Percentiles rank a stretch among this genome's conserved stretches.
Conservation (phyloP, 352 stramenopile genomes). For the Phytophthora kernoviae region DNA sequence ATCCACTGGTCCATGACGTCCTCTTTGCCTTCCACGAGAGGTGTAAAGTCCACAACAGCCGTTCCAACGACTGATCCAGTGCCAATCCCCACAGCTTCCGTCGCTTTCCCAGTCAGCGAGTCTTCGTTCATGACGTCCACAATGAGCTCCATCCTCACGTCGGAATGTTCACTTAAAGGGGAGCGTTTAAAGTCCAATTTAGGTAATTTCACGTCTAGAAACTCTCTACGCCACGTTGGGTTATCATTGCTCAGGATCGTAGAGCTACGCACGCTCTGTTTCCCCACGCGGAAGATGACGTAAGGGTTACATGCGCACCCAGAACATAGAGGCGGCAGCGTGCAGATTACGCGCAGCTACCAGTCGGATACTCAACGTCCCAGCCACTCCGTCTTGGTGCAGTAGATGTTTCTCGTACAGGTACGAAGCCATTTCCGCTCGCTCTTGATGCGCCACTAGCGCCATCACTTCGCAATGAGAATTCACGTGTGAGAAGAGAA, state of each 20-base stretch:
- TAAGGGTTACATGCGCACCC: slow-evolving; percentile 85
- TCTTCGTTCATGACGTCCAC: slow-evolving; percentile 87
- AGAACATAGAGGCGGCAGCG: slow-evolving; percentile 80
- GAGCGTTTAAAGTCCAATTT: slow-evolving; percentile 69
- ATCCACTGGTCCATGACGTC: slow-evolving; percentile 84
- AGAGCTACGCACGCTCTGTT: slow-evolving; percentile 66
- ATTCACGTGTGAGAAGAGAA: slow-evolving; percentile 7
- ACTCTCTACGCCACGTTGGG: slow-evolving; percentile 73
- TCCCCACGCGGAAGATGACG: slow-evolving; percentile 83
- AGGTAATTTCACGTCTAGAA: slow-evolving; percentile 75
- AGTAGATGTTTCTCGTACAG: slow-evolving; percentile 81
- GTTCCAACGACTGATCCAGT: slow-evolving; percentile 82
- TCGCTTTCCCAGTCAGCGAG: slow-evolving; percentile 75
- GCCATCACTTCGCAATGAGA: slow-evolving; percentile 31
- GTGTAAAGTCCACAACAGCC: slow-evolving; percentile 67
- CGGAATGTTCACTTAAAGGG: slow-evolving; percentile 66
- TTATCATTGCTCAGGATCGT: slow-evolving; percentile 79
- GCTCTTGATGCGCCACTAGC: slow-evolving; percentile 36
- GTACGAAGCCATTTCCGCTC: slow-evolving; percentile 57
- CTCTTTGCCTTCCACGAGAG: slow-evolving; percentile 75
- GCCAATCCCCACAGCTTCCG: slow-evolving; percentile 76
- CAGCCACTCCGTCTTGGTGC: slow-evolving; percentile 77
- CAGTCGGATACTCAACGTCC: slow-evolving; percentile 72
- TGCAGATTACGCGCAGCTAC: slow-evolving; percentile 75
- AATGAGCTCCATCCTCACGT: slow-evolving; percentile 74